Base-by-base conservation (phyloP, 1,139 yeast genomes). In the Hansenula sp. region DNA sequence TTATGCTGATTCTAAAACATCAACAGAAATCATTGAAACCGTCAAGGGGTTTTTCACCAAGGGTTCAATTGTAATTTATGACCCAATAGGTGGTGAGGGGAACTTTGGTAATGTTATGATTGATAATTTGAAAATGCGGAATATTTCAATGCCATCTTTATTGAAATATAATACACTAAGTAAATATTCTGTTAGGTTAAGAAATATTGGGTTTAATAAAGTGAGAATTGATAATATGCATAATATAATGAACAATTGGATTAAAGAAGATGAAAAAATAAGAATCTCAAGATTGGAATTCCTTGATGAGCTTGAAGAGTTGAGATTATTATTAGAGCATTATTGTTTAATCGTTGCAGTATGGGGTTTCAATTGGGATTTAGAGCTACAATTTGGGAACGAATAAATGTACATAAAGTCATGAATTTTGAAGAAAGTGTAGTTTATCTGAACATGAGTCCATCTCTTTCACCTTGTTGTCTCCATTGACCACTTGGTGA, bases 241-340 rank as follows among this genome's bases (percentile, higher is more conserved):
- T 59, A 74, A 65, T 46, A 68, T 86, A 11, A 79, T 81, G 31
- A 77, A 80, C 16, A 68, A 73, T 41, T 81, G 91, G 84, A 63
- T 84, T 0, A 51, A 63, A 5, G 50, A 45, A 0, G 60, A 58
- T 0, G 95, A 86, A 40, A 61, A 68, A 40, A 55, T 55, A 16
- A 65, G 95, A 31, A 72, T 90, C 1, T 74, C 78, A 44, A 60
- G 67, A 28, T 69, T 91, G 41, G 98, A 93, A 60, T 71, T 90
- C 53, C 69, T 93, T 33, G 99, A 93, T 64, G 99, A 93, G 61
- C 67, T 89, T 13, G 99, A 93, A 65, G 99, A 93, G 59, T 72
- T 93, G 56, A 70, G 72, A 51, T 67, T 93, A 36, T 70, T 93
- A 46, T 76, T 88, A 50, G 73, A 76, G 37, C 99, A 93, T 63